Conservation (phyloP, 306 rosid genomes). For the Sesbania bispinosa region DNA sequence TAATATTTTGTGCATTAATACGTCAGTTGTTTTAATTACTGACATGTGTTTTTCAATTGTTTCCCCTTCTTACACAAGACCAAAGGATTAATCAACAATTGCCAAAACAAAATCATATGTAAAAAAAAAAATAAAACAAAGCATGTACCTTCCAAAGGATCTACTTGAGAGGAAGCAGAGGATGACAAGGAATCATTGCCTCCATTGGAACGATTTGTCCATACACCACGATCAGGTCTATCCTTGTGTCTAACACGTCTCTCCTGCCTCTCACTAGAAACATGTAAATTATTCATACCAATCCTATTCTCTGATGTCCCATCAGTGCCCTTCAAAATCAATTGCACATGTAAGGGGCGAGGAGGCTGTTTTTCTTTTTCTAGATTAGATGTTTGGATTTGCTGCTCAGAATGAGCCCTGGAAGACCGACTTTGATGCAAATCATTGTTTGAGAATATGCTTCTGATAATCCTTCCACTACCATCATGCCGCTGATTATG, state of each 20-base stretch:
- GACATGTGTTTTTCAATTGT: background rate
- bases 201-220: constrained; percentile 56
- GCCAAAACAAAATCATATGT: background rate
- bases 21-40: background rate
- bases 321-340: constrained; percentile 51
- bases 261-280: constrained; percentile 48
- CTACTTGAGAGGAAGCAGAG: constrained; percentile 33
- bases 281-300: constrained; percentile 44
- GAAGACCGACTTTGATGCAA: constrained; percentile 52
- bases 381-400: constrained; percentile 38
- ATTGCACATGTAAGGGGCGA: constrained; percentile 49
- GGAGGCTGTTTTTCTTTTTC: constrained; percentile 50
- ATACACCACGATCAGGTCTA: constrained; percentile 52
- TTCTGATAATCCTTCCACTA: constrained; percentile 52
- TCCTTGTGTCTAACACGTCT: constrained; percentile 53
- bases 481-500: constrained; percentile 55
- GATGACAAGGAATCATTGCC: constrained; percentile 41
- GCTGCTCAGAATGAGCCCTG: constrained; percentile 41
- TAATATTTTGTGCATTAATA: background rate
- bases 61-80: background rate
- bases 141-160: constrained; percentile 51
- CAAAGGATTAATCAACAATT: background rate
- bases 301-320: constrained; percentile 45
- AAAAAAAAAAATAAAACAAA: background rate
- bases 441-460: constrained; percentile 61